Percentiles rank a stretch among this genome's conserved stretches.
These are phyloP conservation scores for Taiwanofungus camphoratus DNA, from an alignment of 1,284 basidiomycete genomes.

Conservation along the genomic window DNA sequence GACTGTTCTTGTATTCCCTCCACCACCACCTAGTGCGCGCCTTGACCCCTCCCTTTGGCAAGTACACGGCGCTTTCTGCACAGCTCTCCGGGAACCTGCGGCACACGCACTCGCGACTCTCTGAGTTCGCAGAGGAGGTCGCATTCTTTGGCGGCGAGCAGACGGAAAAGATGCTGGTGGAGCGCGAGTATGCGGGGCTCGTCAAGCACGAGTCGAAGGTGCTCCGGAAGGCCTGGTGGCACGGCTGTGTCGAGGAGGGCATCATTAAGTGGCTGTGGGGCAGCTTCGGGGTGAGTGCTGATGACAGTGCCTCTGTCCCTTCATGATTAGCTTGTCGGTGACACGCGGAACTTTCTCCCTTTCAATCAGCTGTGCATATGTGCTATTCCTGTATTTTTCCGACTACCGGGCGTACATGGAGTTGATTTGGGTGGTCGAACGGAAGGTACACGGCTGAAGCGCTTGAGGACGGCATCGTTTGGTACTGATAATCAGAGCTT, in stretches of 20 bases:
- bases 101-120: constrained; percentile 90
- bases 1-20: too few species aligned
- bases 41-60: constrained; percentile 91
- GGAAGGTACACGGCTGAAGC: constrained; percentile 51
- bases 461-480: neutral
- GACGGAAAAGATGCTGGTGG: constrained; percentile 90
- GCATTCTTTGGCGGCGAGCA: constrained; percentile 91
- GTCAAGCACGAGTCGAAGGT: constrained; percentile 88
- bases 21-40: constrained; percentile 61
- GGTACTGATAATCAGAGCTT: constrained; percentile 1
- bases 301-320: too few species aligned
- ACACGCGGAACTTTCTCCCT: too few species aligned
- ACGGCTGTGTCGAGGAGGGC: constrained; percentile 90
- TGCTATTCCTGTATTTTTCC: constrained; percentile 92
- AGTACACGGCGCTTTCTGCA: constrained; percentile 80
- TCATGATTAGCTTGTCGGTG: too few species aligned
- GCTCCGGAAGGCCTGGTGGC: constrained; percentile 80
- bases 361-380: constrained; percentile 73
- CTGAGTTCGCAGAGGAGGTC: constrained; percentile 92
- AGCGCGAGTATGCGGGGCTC: constrained; percentile 85
- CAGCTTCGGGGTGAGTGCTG: constrained; percentile 79
- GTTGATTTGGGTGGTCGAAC: constrained; percentile 80
- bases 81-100: constrained; percentile 87
- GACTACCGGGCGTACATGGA: constrained; percentile 66
- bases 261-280: constrained; percentile 99